Base-by-base conservation (phyloP, 2,329 filamentous ascomycete species). In the Cyphellophora attinorum region DNA sequence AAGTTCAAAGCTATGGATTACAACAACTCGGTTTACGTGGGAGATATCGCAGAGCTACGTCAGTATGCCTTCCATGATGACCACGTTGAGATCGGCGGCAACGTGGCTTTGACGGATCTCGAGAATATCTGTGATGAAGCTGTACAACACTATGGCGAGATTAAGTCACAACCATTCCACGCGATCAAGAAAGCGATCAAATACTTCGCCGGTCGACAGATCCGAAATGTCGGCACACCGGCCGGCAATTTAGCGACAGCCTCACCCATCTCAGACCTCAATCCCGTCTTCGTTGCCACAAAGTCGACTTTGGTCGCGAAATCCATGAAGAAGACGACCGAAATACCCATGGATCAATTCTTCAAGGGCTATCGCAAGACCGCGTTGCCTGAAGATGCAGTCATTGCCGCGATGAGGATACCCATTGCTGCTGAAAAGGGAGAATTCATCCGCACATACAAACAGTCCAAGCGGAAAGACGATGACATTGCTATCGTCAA, bases 401-500 rank as follows among this genome's bases (percentile, higher is more conserved):
- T 96, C 43, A 89, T 98, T 40, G 78, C 85, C 1, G 80, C 80
- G 27, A 79, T 98, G 43, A 76, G 81, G n/a, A 85, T 98, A 29
- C 91, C 91, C 0, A 63, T 83, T 3, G 81, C 83, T 0, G 68
- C 68, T 3, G 70, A 77, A 34, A 81, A 80, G 50, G 80, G 83
- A 3, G 91, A 96, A 54, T 85, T 79, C 53, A 81, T 94, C 55
- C 74, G 82, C 28, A 80, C 89, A 1, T 96, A 95, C 61, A 98
- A 98, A 60, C 89, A 96, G 57, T 78, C 91, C 1, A 98, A 98
- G 66, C 69, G 91, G 46, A 96, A 96, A 55, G 91, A 98, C 50
- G 91, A 98, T 51, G 91, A 98, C 54, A 96, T 98, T 54, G 91
- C 91, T 2, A 96, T 98, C 49, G 91, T 96, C 15, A 96, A 93